Evolutionary conservation across 495 filamentous ascomycete species (phyloP), one percentile per base, ranked within the genome.

Genomic region (Annulohypoxylon bovei): DNA sequence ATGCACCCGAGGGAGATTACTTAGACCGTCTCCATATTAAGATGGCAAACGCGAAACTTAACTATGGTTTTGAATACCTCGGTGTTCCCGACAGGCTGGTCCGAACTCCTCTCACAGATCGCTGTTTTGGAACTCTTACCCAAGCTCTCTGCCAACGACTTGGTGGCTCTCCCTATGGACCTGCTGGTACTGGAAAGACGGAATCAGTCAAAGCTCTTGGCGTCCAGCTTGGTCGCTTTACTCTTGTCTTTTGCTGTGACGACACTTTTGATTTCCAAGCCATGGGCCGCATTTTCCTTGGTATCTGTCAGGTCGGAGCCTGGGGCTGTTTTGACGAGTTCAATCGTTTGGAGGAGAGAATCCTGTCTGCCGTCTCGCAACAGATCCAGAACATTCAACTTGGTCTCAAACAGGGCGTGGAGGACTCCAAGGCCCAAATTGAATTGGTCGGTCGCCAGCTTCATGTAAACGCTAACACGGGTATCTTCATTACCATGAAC

Each of bases 301-400:
- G 95, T 85, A 97, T 99, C 66, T 99, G 96, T 77, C 96, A 98
- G 78, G 95, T 99, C 64, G 95, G 95, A 75, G 95, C 95, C 12
- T 99, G 95, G 95, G 95, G 95, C 77, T 99, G 95, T 81, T 99
- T 99, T 77, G 95, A 99, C 76, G 95, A 99, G 81, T 99, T 99
- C 85, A 99, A 99, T 78, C 91, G 95, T 84, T 81, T 99, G 14
- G 95, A 99, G 71, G 95, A 99, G 81, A 88, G 94, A 59, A 99
- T 99, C 66, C 79, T 99, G 61, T 98, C 96, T 23, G 95, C 95
- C 32, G 95, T 99, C 6, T 99, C 95, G 25, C 95, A 99, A 76
- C 96, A 98, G 77, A 93, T 99, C 14, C 95, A 99, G 78, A 98
- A 99, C 70, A 99, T 99, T 70, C 95, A 99, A 76, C 88, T 98